Evolutionary conservation across 352 stramenopile genomes (phyloP).

Genomic region (Phytopythium montanum): DNA sequence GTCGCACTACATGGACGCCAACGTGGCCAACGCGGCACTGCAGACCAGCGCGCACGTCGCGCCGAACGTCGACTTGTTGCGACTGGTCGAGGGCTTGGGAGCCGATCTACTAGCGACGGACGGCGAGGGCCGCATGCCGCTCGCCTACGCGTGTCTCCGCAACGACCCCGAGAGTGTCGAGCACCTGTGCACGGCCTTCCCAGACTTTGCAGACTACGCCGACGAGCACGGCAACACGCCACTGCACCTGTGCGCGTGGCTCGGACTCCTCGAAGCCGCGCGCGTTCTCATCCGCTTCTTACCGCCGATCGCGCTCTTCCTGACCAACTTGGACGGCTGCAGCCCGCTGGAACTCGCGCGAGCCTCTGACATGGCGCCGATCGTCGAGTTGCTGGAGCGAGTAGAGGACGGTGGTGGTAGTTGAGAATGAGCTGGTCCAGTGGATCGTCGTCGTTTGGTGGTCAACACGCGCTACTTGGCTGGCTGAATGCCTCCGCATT

Average conservation of each 20-base stretch:
- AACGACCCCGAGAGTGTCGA: slow-evolving; percentile 45
- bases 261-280: slow-evolving; percentile 27
- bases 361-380: slow-evolving; percentile 18
- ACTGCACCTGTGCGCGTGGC: slow-evolving; percentile 52
- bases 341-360: slow-evolving; percentile 41
- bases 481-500: not conserved
- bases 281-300: slow-evolving; percentile 34
- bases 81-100: slow-evolving; percentile 30
- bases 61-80: slow-evolving; percentile 25
- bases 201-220: slow-evolving; percentile 69
- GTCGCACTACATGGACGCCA: slow-evolving; percentile 28
- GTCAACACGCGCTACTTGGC: not conserved
- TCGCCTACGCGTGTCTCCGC: slow-evolving; percentile 57
- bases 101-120: slow-evolving; percentile 58
- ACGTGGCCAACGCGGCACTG: slow-evolving; percentile 37
- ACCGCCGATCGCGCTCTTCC: slow-evolving; percentile 40
- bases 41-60: slow-evolving; percentile 44
- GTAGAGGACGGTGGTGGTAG: slow-evolving; percentile 4
- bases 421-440: not conserved
- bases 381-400: slow-evolving; percentile 26
- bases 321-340: slow-evolving; percentile 47
- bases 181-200: slow-evolving; percentile 44
- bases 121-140: slow-evolving; percentile 48
- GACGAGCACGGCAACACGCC: slow-evolving; percentile 63
- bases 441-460: not conserved